A percentile compares a stretch with the other conserved stretches of the same genome.
phyloP scores from a whole-genome alignment of 495 filamentous ascomycete genomes.

The Xylaria curta region DNA sequence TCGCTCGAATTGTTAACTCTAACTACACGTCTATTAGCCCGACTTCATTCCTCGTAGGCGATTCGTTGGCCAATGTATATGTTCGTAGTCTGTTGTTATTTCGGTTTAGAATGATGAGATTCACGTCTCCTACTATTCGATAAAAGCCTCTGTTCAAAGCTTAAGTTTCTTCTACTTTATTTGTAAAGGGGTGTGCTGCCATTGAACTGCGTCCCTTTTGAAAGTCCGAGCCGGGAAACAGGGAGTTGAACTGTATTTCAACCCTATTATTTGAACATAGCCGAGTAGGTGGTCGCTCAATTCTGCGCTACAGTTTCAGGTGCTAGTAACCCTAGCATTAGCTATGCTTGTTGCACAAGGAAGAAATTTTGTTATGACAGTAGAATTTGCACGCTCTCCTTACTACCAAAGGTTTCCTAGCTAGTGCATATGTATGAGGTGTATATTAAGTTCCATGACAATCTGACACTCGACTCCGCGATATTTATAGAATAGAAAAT shows the following conservation, averaged over 20 bases:
- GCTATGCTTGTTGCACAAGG: not conserved
- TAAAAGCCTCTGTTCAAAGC: not conserved
- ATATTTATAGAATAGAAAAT: not conserved
- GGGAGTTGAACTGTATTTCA: not conserved
- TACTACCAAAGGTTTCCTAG: not conserved
- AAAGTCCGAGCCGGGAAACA: not conserved
- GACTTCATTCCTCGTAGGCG: not conserved
- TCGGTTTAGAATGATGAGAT: not conserved
- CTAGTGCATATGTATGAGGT: not conserved
- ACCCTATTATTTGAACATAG: not conserved
- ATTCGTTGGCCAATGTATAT: not conserved
- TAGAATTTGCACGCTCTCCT: not conserved
- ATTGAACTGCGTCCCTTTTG: not conserved
- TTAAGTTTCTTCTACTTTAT: not conserved
- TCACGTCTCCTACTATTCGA: not conserved
- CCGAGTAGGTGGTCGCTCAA: not conserved
- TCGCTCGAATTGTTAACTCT: not conserved
- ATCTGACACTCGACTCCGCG: not conserved
- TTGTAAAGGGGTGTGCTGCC: not conserved
- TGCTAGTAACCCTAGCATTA: not conserved
- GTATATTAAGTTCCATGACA: not conserved
- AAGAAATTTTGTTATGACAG: not conserved
- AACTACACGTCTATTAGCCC: not conserved
- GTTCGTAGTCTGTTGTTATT: not conserved
- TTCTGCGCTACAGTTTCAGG: not conserved